Evolutionary conservation across 2,329 filamentous ascomycete genomes (phyloP).

Genomic region (Pseudopyrenochaeta lycopersici): DNA sequence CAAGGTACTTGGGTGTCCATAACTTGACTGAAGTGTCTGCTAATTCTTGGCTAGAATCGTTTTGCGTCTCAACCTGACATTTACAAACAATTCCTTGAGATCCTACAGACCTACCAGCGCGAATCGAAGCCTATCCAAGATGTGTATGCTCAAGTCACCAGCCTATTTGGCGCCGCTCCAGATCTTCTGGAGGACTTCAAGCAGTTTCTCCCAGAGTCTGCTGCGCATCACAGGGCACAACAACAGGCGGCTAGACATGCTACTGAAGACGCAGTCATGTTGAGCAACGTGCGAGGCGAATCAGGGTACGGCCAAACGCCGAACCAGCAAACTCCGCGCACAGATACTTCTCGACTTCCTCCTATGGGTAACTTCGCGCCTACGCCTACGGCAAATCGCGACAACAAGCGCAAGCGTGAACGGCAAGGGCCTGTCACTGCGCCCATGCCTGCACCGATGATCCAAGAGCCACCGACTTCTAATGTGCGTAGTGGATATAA

Average conservation of each 20-base stretch:
- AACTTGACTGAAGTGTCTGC: constrained; percentile 1
- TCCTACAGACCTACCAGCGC: constrained; percentile 95
- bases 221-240: constrained; percentile 65
- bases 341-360: constrained; percentile 69
- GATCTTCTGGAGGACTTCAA: constrained; percentile 98
- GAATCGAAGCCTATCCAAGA: constrained; percentile 99
- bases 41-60: constrained; percentile 73
- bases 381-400: constrained; percentile 82
- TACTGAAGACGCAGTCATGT: constrained; percentile 73
- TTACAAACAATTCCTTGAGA: constrained; percentile 98
- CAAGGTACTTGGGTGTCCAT: constrained; percentile 71
- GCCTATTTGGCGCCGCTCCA: constrained; percentile 89
- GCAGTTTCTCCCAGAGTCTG: constrained; percentile 94
- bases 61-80: constrained; percentile 97
- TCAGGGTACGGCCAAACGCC: constrained; percentile 55
- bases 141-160: constrained; percentile 96
- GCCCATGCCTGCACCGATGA: constrained; percentile 42
- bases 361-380: constrained; percentile 95
- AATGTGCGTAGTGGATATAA: constrained; percentile 42
- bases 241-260: constrained; percentile 70
- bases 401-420: constrained; percentile 84
- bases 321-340: constrained; percentile 59
- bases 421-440: constrained; percentile 61
- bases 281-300: constrained; percentile 69
- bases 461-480: constrained; percentile 43